Percentiles rank a stretch among this genome's conserved stretches.
phyloP scores from a whole-genome alignment of 352 stramenopile genomes.

The Globisporangium nodosum region DNA sequence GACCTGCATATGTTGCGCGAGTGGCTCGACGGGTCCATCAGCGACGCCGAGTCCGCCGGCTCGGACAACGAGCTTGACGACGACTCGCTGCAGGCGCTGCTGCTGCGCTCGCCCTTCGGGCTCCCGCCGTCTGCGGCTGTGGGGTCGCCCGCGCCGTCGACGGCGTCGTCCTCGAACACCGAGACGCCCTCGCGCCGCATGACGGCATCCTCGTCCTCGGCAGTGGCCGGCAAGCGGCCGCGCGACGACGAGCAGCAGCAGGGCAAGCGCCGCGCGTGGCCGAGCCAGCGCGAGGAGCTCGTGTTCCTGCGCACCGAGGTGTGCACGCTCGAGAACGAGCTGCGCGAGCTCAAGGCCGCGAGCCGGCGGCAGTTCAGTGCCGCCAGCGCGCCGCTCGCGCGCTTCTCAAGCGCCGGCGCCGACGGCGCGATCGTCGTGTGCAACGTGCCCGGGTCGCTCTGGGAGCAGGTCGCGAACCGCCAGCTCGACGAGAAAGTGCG shows the following conservation, averaged over 20 bases:
- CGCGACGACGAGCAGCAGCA: conserved; percentile 4
- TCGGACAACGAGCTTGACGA: conserved; percentile 1
- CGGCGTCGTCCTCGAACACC: not conserved
- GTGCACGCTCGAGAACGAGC: conserved; percentile 14
- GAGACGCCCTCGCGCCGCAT: not conserved
- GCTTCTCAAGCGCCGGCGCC: conserved; percentile 4
- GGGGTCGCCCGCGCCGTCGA: not conserved
- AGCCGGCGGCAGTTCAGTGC: conserved; percentile 11
- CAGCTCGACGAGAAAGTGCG: conserved; percentile 16
- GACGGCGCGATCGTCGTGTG: conserved; percentile 8
- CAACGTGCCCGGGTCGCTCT: conserved; percentile 11
- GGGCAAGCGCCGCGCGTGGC: conserved; percentile 9
- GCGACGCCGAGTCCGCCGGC: conserved; percentile 9
- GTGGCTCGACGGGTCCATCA: conserved; percentile 15
- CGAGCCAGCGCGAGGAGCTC: conserved; percentile 17
- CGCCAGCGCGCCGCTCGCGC: conserved; percentile 2
- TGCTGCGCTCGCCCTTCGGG: not conserved
- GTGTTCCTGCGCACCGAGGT: conserved; percentile 14
- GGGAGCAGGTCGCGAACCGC: conserved; percentile 17
- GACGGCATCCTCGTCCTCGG: not conserved
- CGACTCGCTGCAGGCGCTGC: conserved; percentile 8
- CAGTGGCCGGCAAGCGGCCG: not conserved
- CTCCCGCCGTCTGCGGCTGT: not conserved
- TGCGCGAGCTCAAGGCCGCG: conserved; percentile 14
- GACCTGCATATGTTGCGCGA: conserved; percentile 15